Base-by-base conservation (phyloP, 306 rosid genomes). In the Mimosa bimucronata region DNA sequence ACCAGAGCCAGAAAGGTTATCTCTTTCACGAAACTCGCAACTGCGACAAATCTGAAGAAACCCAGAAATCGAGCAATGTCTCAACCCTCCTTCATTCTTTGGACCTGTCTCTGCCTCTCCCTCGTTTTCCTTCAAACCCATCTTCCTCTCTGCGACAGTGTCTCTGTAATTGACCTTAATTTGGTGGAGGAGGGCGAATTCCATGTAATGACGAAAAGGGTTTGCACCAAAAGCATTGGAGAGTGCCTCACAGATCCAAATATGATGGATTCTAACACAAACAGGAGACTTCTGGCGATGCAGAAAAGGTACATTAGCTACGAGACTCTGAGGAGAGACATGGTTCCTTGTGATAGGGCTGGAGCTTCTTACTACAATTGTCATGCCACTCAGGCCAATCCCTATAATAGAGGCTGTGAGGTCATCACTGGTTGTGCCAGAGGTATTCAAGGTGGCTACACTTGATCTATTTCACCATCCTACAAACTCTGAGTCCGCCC, bases 361-460 rank as follows among this genome's bases (percentile, higher is more conserved):
- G 94, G 94, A 14, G 87, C 87, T 85, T 84, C 94, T 5, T 91
- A 91, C 88, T 91, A 91, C 82, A 85, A 85, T 75, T 91, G 94
- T n/a, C 85, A 88, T 50, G 76, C 86, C 57, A 84, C 82, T 44
- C 84, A 21, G 45, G 92, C 88, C 3, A 85, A 91, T 77, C 90
- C 91, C 38, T 88, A 91, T 68, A 76, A 77, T 2, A 82, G 94
- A 81, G 94, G 94, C 15, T 91, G 94, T 46, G 91, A 84, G 81
- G 82, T 85, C 19, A 91, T 91, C 75, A 87, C 92, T 60, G 31
- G 91, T 55, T 91, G 94, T 74, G 91, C 91, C 23, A 88, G 94
- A 87, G 91, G 86, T 80, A 81, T 53, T 85, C 72, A 71, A 19
- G 84, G 74, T 31, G 65, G 69, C 73, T 73, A 83, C 23, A 50